Evolutionary conservation across 768 basidiomycete species (phyloP).

Genomic region (Antrodiella citrinella): DNA sequence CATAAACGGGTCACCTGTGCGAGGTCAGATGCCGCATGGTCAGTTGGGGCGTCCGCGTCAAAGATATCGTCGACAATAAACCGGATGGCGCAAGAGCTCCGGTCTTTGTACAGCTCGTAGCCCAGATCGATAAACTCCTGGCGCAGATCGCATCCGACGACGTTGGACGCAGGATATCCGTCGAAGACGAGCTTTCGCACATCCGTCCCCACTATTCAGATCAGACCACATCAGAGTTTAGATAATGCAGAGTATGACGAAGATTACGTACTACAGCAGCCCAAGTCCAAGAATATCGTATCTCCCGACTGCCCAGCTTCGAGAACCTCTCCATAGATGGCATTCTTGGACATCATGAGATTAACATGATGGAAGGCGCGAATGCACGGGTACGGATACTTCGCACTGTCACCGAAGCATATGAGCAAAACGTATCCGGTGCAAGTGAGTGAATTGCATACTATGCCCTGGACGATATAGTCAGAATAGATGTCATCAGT

Average conservation of each 20-base stretch:
- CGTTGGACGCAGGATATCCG: constrained; percentile 22
- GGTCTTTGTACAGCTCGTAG: constrained; percentile 21
- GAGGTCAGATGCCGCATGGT: background rate
- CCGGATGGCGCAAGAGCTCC: constrained; percentile 14
- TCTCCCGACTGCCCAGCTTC: constrained; percentile 15
- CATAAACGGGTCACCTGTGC: constrained; percentile 12
- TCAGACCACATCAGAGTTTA: background rate
- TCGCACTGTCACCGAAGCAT: constrained; percentile 11
- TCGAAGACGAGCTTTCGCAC: constrained; percentile 26
- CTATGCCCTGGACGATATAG: constrained; percentile 19
- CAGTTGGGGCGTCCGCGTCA: constrained; percentile 8
- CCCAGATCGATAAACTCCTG: constrained; percentile 24
- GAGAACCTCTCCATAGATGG: constrained; percentile 20
- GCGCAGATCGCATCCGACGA: constrained; percentile 23
- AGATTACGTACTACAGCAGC: constrained; percentile 24
- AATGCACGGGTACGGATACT: constrained; percentile 27
- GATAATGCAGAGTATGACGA: background rate
- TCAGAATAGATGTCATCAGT: background rate
- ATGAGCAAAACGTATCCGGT: background rate
- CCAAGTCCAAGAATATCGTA: constrained; percentile 23
- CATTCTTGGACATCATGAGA: constrained; percentile 21
- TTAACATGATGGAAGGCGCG: constrained; percentile 23
- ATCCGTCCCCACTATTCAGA: constrained; percentile 25
- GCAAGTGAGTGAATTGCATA: constrained; percentile 8
- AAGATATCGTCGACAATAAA: constrained; percentile 27